Evolutionary conservation across 768 basidiomycete genomes (phyloP), one percentile per base, ranked within the genome.

Genomic region (Phallus indusiatus): DNA sequence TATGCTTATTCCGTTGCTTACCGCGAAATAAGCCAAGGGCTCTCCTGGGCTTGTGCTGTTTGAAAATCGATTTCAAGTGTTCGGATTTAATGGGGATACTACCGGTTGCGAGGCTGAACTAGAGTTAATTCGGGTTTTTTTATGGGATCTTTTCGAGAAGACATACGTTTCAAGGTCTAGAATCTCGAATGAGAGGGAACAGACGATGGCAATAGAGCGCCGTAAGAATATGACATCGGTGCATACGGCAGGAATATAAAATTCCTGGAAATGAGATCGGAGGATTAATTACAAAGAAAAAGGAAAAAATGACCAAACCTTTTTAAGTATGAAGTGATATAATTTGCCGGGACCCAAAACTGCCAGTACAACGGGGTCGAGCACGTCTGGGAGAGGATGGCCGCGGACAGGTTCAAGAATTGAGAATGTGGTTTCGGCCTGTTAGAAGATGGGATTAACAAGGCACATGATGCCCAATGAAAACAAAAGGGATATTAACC

Each of bases 21-120:
- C 49, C 49, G 14, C 50, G 50, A 47, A 53, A 59, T 7, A 59
- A 21, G 21, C 50, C 49, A 12, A 59, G 49, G 1, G 57, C 36
- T 20, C 21, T 59, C 18, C 49, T 59, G 24, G 48, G n/a, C 47
- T 53, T 59, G 57, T 51, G 50, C 9, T 51, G 57, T 28, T 59
- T 59, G 18, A 22, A 5, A 37, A 59, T 33, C 1, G 49, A 48
- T 37, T 59, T 59, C 37, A 48, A 56, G 16, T 28, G 7, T 20
- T 52, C 33, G 37, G n/a, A 36, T 36, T 59, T 52, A 24, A 24
- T 20, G 1, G 57, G 57, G 20, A 59, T 53, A 14, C 49, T 59
- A 48, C 28, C 33, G 22, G 49, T 51, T 8, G 48, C 20, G 28
- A 53, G n/a, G 14, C 57, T 59, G 57, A 1, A 49, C 14, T 10